Base-by-base conservation (phyloP, 2,329 filamentous ascomycete species). In the Ophiognomonia clavigignenti-juglandacearum region DNA sequence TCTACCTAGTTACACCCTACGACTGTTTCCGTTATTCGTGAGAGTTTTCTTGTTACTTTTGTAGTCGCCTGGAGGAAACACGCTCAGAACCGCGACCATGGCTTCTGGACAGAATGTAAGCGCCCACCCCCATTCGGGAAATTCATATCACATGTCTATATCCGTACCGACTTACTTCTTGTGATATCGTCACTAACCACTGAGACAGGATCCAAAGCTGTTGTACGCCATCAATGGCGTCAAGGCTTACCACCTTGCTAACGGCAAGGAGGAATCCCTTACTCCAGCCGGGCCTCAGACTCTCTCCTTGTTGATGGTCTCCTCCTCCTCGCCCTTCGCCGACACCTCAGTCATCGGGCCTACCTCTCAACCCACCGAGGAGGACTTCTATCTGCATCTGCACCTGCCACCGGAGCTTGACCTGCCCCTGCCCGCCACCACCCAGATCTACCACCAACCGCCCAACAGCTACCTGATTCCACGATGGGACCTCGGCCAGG, bases 331-430 rank as follows among this genome's bases (percentile, higher is more conserved):
- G 24, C 79, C 85, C 20, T 87, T 81, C 59, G 74, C 77, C 39
- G 77, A 80, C 48, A 61, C 67, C 9, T 59, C 72, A 47, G 71
- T 80, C 37, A 75, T 80, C 46, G 73, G 75, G 38, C 57, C 63
- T 39, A 74, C 80, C 54, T 61, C 62, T 8, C 74, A 73, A 49
- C 72, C 77, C 45, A 74, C 78, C 4, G 85, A 91, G 61, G 87
- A 96, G 63, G 93, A 97, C 72, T 97, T 96, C 71, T 97, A 97
- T 65, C 82, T 98, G 5, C 92, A 97, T 66, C 80, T 98, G 20
- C 90, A 96, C 60, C 82, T 97, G 9, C 91, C 92, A 13, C 92
- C 92, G 18, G 92, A 96, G 73, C 82, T 98, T 57, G 92, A 97
- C 59, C 80, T 97, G 6, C 88, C 93, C 6, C 77, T 97, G 13